Evolutionary conservation across 345 rosid genomes (phyloP).

Genomic region (Moricandia arvensis): DNA sequence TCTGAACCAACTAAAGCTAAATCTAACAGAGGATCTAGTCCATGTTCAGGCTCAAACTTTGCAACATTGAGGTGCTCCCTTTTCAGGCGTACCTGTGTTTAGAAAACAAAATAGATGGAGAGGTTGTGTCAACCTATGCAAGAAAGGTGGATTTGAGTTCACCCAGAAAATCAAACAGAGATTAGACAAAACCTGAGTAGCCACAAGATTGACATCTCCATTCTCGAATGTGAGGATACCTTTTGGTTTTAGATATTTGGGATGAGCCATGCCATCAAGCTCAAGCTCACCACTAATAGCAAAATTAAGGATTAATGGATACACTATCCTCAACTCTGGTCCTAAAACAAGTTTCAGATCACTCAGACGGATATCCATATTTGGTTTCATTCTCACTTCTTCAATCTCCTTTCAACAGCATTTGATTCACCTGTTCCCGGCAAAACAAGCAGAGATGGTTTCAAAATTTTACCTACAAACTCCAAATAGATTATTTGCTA

Average conservation of each 20-base stretch:
- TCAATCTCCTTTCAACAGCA: conserved; percentile 67
- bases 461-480: neutral
- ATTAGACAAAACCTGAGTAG: conserved; percentile 67
- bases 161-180: conserved; percentile 11
- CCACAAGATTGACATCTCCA: conserved; percentile 98
- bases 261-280: conserved; percentile 88
- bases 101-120: conserved; percentile 8
- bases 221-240: conserved; percentile 88
- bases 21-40: conserved; percentile 87
- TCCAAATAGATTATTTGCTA: conserved; percentile 1
- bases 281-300: conserved; percentile 95
- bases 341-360: conserved; percentile 93
- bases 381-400: conserved; percentile 68
- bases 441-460: conserved; percentile 29
- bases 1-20: conserved; percentile 97
- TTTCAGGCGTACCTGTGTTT: conserved; percentile 82
- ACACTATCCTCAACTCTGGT: conserved; percentile 86
- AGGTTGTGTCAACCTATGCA: conserved; percentile 1
- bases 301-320: conserved; percentile 90
- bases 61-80: conserved; percentile 90
- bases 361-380: conserved; percentile 75
- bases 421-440: conserved; percentile 57
- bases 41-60: conserved; percentile 93
- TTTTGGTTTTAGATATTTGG: conserved; percentile 83
- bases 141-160: neutral